Evolutionary conservation across 1,284 basidiomycete genomes (phyloP), one percentile per base, ranked within the genome.

Genomic region (Ustilago esculenta): DNA sequence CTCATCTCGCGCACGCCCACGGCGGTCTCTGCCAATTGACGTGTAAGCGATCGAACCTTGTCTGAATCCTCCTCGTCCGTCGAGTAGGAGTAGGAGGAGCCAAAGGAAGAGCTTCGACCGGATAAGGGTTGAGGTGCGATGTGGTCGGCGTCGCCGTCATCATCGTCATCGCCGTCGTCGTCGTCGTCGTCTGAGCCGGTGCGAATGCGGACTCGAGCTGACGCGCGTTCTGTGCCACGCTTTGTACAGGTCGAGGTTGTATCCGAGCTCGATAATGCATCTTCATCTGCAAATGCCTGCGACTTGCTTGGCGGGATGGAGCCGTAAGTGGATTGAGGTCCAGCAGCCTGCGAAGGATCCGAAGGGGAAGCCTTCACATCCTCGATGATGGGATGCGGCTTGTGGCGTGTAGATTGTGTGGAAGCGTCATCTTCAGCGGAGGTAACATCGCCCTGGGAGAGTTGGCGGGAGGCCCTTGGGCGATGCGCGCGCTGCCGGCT

Each of bases 1-100:
- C 92, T 95, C 92, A 98, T 95, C 84, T 98, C 96, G 46, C 95
- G 87, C 23, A 98, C 95, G 36, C 93, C 91, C 21, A 95, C 92
- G 14, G 95, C 96, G 14, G 95, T 99, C 84, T 95, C 94, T 8
- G 95, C 96, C 15, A 99, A 86, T 80, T 94, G 92, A 76, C 88
- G 90, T 3, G 96, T 98, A 72, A 98, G 84, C 79, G 72, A 77
- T 23, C 77, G 70, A 88, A 94, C 56, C 75, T 83, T 44, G 50
- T 86, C 86, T 1, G 87, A 86, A 55, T 87, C 87, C 37, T 88
- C 88, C n/a, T 89, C 88, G 29, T 90, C 89, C 15, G 59, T 58
- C 14, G 61, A 71, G 35, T 65, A 70, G 25, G 42, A 51, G 32
- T 70, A 69, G 5, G 55, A 59, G 6, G 65, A 68, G 40, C 61